Percentiles rank a stretch among this genome's conserved stretches.
Evolutionary conservation across 2,329 filamentous ascomycete species (phyloP).

Genomic region (Phaeosphaeria sp.): DNA sequence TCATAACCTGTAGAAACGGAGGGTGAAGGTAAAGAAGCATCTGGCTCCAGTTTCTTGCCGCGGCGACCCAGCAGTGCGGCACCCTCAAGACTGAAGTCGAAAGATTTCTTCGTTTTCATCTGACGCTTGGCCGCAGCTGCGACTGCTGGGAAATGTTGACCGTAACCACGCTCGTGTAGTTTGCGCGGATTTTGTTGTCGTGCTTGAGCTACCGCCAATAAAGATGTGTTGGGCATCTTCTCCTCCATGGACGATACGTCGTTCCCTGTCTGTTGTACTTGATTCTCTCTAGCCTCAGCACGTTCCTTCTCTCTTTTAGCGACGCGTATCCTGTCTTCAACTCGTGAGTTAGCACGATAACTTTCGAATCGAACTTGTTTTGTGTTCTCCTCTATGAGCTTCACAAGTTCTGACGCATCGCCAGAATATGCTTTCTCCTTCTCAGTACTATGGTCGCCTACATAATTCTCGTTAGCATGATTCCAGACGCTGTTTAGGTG

Average conservation of each 20-base stretch:
- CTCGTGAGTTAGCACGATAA: not conserved
- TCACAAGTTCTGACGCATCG: not conserved
- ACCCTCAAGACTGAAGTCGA: slow-evolving; percentile 90
- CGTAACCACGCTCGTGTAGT: slow-evolving; percentile 73
- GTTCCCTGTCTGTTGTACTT: no score
- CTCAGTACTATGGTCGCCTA: not conserved
- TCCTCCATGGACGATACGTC: slow-evolving; percentile 80
- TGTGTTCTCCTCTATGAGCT: not conserved
- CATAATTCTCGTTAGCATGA: no score
- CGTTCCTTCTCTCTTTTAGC: not conserved
- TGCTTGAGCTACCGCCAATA: slow-evolving; percentile 69
- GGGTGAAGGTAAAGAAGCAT: no score
- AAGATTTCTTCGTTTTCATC: slow-evolving; percentile 79
- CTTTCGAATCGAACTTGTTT: not conserved
- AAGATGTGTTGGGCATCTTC: slow-evolving; percentile 82
- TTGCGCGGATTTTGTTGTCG: slow-evolving; percentile 52
- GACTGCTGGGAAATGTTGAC: slow-evolving; percentile 84
- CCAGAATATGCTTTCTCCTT: not conserved
- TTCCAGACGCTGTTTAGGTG: no score
- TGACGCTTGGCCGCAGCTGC: slow-evolving; percentile 84
- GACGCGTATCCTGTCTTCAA: not conserved
- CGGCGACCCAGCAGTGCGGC: slow-evolving; percentile 84
- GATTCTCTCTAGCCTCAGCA: not conserved
- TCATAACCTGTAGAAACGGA: no score
- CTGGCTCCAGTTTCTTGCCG: slow-evolving; percentile 57